Percentiles rank a stretch among this genome's conserved stretches.
phyloP scores from a whole-genome alignment of 2,329 filamentous ascomycete species.

The Claviceps digitariae region DNA sequence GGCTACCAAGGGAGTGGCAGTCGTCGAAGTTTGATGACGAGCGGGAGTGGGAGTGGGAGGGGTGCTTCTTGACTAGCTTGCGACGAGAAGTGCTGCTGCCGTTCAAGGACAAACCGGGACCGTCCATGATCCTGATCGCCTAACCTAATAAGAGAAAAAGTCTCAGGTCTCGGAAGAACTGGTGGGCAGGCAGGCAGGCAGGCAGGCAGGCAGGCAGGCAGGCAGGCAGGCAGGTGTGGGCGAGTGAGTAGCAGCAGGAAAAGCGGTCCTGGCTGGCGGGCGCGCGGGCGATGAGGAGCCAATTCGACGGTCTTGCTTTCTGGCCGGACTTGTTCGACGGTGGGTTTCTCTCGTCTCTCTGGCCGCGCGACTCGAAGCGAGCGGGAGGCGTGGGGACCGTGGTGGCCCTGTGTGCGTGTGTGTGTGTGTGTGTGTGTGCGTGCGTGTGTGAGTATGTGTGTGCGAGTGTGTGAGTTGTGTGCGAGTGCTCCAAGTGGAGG shows the following conservation, averaged over 20 bases:
- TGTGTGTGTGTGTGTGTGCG: background rate
- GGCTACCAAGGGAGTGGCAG: conserved; percentile 44
- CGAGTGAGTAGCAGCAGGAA: conserved; percentile 6
- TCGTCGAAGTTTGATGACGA: conserved; percentile 41
- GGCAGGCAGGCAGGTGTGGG: conserved; percentile 7
- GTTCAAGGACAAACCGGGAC: conserved; percentile 28
- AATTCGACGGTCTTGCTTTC: conserved; percentile 1
- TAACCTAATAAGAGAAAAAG: conserved; percentile 11
- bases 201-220: background rate
- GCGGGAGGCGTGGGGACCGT: background rate
- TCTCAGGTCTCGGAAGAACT: conserved; percentile 9
- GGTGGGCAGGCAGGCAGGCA: background rate
- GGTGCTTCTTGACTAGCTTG: conserved; percentile 50
- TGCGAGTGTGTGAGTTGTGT: too few relatives aligned
- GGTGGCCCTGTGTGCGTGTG: background rate
- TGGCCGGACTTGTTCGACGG: background rate
- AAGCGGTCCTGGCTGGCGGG: conserved; percentile 4
- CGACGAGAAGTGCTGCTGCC: conserved; percentile 40
- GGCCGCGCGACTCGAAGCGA: background rate
- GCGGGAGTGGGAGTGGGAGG: conserved; percentile 27
- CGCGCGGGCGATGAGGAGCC: background rate
- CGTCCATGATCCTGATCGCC: conserved; percentile 30
- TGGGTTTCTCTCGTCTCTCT: background rate
- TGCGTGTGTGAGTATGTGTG: too few relatives aligned
- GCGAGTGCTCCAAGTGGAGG: background rate